Conservation (phyloP, 305 asterid genomes). For the Striga hermonthica region DNA sequence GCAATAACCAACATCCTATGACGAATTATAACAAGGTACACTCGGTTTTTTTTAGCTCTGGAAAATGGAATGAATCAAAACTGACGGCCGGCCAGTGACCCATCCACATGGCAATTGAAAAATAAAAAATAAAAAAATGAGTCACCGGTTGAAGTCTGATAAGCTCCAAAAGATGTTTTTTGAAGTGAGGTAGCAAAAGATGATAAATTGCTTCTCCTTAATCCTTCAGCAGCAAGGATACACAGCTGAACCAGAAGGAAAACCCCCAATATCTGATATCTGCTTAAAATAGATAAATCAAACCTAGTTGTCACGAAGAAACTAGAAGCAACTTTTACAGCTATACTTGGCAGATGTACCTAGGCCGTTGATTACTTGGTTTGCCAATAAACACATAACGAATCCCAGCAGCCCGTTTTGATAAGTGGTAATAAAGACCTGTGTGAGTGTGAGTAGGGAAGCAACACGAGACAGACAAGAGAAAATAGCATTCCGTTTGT, state of each 20-base stretch:
- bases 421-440: conserved; percentile 91
- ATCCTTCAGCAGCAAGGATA: conserved; percentile 85
- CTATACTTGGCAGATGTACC: conserved; percentile 40
- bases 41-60: no score
- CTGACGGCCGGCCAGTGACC: no score
- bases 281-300: conserved; percentile 35
- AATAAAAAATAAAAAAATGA: conserved; percentile 15
- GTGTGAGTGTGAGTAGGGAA: conserved; percentile 32
- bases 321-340: no score
- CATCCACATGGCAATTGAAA: no score
- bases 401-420: conserved; percentile 90
- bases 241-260: conserved; percentile 94
- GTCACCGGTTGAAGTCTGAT: conserved; percentile 69
- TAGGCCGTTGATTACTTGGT: conserved; percentile 81
- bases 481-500: conserved; percentile 14
- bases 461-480: conserved; percentile 28
- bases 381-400: conserved; percentile 93
- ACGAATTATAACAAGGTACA: no score
- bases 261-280: conserved; percentile 95
- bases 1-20: no score
- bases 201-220: conserved; percentile 80
- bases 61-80: no score
- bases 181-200: conserved; percentile 73
- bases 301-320: no score
- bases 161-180: conserved; percentile 65